Percentiles rank a stretch among this genome's conserved stretches.
These are phyloP conservation scores for Ajuga chamaepitys DNA, from an alignment of 257 asterid species.

Conservation along the genomic window DNA sequence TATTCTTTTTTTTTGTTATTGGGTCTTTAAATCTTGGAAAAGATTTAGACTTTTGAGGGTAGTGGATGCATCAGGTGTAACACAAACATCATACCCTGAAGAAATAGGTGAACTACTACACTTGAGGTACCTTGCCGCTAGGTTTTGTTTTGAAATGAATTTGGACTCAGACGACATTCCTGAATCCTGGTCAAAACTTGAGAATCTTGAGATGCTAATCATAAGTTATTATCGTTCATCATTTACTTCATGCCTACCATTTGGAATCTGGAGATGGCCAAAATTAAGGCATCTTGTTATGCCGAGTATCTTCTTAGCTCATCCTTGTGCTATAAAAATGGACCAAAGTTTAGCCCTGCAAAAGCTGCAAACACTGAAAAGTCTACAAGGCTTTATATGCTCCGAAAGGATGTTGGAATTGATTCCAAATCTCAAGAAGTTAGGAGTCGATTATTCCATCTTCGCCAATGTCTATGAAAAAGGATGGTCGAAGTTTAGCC, in stretches of 20 bases:
- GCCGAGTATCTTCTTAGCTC: neutral
- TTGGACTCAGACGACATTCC: neutral
- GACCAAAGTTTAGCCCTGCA: neutral
- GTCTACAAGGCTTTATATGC: neutral
- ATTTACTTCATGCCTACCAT: neutral
- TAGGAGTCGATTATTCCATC: neutral
- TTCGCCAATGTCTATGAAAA: too few relatives aligned
- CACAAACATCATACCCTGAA: neutral
- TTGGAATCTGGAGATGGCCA: neutral
- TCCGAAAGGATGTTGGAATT: neutral
- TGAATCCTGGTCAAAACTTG: too few relatives aligned
- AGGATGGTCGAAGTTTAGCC: neutral
- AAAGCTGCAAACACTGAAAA: neutral
- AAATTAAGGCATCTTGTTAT: neutral
- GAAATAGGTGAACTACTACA: neutral
- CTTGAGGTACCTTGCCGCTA: neutral
- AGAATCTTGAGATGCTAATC: neutral
- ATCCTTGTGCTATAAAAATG: neutral
- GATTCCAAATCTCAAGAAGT: neutral
- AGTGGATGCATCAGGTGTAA: neutral
- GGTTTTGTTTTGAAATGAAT: too few relatives aligned
- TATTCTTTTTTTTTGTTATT: neutral
- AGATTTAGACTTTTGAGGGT: neutral
- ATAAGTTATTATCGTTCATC: too few relatives aligned
- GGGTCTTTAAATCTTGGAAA: neutral